These are phyloP conservation scores for Jaenimonas drosophilae DNA, from an alignment of 208 protist genomes.

Conservation along the genomic window DNA sequence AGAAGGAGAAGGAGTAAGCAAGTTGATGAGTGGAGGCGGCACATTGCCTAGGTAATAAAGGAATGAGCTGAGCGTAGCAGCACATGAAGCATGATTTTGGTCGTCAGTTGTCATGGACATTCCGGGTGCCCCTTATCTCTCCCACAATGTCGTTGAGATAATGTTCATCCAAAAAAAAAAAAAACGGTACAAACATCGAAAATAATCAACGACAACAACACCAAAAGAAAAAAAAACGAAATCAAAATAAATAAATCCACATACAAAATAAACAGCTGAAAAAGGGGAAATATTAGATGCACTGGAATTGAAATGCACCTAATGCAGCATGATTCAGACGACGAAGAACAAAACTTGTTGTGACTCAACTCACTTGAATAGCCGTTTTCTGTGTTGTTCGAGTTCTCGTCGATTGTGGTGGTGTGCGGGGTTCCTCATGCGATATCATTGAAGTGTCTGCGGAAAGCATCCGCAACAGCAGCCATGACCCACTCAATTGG, in stretches of 20 bases:
- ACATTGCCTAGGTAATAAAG: not conserved
- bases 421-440: no score
- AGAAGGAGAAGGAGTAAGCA: not conserved
- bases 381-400: no score
- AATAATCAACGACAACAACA: not conserved
- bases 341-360: no score
- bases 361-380: no score
- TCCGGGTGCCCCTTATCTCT: not conserved
- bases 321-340: no score
- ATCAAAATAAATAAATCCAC: not conserved
- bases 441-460: no score
- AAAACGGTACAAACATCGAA: slow-evolving; percentile 1
- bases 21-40: not conserved
- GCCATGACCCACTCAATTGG: no score
- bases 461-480: no score
- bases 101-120: not conserved
- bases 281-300: slow-evolving; percentile 2
- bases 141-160: not conserved
- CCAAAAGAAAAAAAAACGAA: slow-evolving; percentile 2
- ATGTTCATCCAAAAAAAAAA: slow-evolving; percentile 4
- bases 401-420: no score
- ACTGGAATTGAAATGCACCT: not conserved
- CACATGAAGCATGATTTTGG: not conserved
- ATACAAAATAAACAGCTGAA: not conserved
- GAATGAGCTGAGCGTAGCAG: not conserved